A percentile compares a stretch with the other conserved stretches of the same genome.
phyloP scores from a whole-genome alignment of 164 flowering plant genomes.

The Aristolochia contorta region DNA sequence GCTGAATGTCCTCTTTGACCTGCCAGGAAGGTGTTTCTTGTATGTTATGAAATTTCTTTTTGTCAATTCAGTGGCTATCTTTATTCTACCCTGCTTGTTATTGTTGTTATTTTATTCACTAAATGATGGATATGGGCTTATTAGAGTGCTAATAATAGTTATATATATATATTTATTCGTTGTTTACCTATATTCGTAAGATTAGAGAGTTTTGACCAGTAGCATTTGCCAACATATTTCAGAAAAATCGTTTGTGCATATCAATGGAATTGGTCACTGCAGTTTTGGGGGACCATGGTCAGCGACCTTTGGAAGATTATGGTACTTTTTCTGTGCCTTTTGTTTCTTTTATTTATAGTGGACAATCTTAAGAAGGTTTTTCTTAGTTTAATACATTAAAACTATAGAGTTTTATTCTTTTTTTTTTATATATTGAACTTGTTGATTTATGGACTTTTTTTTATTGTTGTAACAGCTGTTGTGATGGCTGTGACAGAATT shows the following conservation, averaged over 20 bases:
- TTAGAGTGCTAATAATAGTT: background rate
- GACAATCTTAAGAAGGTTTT: background rate
- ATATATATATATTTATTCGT: background rate
- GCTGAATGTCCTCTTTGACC: no score
- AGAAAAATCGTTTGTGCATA: slow-evolving; percentile 75
- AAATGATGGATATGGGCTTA: background rate
- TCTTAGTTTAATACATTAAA: background rate
- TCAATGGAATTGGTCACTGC: slow-evolving; percentile 99
- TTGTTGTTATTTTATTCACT: background rate
- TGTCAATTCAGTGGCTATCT: no score
- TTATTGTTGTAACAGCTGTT: slow-evolving; percentile 47
- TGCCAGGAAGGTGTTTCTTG: no score
- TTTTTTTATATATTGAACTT: background rate
- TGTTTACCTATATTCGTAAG: background rate
- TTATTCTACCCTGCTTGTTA: no score
- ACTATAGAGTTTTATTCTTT: background rate
- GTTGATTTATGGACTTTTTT: background rate
- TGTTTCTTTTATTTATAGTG: background rate
- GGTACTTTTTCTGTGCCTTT: slow-evolving; percentile 30
- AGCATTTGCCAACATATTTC: slow-evolving; percentile 2
- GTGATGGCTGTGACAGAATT: slow-evolving; percentile 95
- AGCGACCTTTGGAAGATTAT: slow-evolving; percentile 88
- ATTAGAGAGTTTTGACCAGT: no score
- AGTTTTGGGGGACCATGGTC: slow-evolving; percentile 98
- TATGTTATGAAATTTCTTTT: no score